phyloP scores from a whole-genome alignment of 1,139 yeast species.

The Trichomonascaceae sp. region DNA sequence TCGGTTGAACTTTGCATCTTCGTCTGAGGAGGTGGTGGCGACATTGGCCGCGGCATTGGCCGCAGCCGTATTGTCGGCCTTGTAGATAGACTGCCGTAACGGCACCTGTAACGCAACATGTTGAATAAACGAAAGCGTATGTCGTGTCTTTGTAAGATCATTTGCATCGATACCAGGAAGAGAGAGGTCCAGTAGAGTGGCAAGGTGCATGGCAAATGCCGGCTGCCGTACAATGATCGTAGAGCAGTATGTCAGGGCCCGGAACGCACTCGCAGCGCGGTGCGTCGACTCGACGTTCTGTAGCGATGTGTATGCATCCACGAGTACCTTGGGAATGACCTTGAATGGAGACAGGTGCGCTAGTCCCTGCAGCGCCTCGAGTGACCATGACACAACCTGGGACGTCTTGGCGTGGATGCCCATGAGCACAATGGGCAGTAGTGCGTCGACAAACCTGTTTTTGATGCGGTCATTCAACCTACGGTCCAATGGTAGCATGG shows the following conservation, averaged over 20 bases:
- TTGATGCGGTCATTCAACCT: constrained; percentile 36
- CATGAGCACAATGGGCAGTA: constrained; percentile 45
- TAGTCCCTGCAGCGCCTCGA: constrained; percentile 48
- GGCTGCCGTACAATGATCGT: constrained; percentile 57
- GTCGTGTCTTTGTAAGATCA: constrained; percentile 63
- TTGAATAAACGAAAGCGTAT: constrained; percentile 58
- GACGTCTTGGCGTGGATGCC: constrained; percentile 73
- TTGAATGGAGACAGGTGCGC: constrained; percentile 49
- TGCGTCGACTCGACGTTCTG: constrained; percentile 72
- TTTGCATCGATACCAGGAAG: constrained; percentile 83
- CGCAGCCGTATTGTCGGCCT: neutral
- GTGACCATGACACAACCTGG: constrained; percentile 44
- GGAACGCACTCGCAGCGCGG: constrained; percentile 61
- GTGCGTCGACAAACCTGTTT: constrained; percentile 39
- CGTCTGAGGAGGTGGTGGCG: neutral
- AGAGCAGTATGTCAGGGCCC: constrained; percentile 51
- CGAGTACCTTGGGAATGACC: constrained; percentile 50
- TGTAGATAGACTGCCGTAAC: neutral
- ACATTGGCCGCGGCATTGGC: neutral
- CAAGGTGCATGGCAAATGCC: constrained; percentile 61
- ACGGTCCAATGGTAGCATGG: constrained; percentile 29
- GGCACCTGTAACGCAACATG: constrained; percentile 67
- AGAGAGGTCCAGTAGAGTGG: constrained; percentile 56
- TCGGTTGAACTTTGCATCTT: neutral
- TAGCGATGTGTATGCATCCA: constrained; percentile 75